Evolutionary conservation across 2,329 filamentous ascomycete genomes (phyloP), one percentile per base, ranked within the genome.

Genomic region (Sordariomycetes sp.): DNA sequence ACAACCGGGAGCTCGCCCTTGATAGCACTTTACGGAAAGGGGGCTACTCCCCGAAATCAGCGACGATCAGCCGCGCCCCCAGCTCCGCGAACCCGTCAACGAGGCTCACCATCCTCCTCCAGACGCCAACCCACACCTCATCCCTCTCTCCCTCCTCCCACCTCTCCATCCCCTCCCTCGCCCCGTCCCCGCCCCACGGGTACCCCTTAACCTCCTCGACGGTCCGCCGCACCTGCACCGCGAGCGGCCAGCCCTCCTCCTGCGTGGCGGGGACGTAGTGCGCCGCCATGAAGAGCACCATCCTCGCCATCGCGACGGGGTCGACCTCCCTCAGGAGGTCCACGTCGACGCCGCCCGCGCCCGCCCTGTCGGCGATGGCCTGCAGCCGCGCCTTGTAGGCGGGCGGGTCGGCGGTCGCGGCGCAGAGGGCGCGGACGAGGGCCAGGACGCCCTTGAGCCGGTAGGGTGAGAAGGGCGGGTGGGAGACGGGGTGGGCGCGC

Each of bases 221-320:
- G 70, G 82, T 74, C 22, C 72, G 71, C 54, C 65, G 71, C 1
- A 79, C 79, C 55, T 74, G 67, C 2, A 64, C 64, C 37, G 74
- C 64, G 2, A 81, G 68, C 28, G 72, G 72, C 75, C 79, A 82
- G 7, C 75, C 73, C 7, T 72, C 67, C 6, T 72, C 72, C 61
- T 78, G 74, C 4, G 71, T 75, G 32, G 67, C 62, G 0, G 73
- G 73, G 1, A 70, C 73, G 53, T 75, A 72, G 34, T 72, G 67
- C 22, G 76, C 61, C 14, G 79, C 71, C 63, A 85, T 72, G 43
- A 75, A 69, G 58, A 83, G 69, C 16, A 84, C 65, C 58, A 76
- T 76, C 62, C 84, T 79, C 61, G 77, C 79, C 55, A 82, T 68
- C 11, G 76, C 78, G 3, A 80, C 73, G 61, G 79, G 79, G 59